Base-by-base conservation (phyloP, 257 asterid genomes). In the Nicotiana attenuata region DNA sequence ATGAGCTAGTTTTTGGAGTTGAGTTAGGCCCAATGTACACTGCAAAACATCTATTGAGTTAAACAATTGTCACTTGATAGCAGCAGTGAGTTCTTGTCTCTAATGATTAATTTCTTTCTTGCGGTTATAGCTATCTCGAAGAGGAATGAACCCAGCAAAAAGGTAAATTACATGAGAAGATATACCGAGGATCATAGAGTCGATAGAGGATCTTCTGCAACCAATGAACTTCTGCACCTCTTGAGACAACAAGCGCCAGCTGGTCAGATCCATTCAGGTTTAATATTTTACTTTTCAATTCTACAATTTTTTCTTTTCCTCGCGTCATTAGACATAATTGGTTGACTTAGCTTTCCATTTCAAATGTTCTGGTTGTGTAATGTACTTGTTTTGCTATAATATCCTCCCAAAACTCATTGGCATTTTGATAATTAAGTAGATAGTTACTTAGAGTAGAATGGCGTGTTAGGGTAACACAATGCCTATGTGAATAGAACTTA, bases 211-310 rank as follows among this genome's bases (percentile, higher is more conserved):
- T 76, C 87, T 81, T 88, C 92, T 15, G 82, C 92, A 56, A 89
- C 88, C 29, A 81, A 84, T 66, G 97, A 91, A 86, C 96, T 93
- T 86, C 85, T 91, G 76, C 92, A 88, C 67, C 82, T 91, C 80
- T 89, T 93, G 87, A 91, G 97, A 86, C 93, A 88, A 81, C 94
- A 91, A 88, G 93, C 91, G 57, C 82, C 89, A 78, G 65, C 59
- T 63, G 73, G 82, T 81, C 89, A 84, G 83, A 73, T 80, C 28
- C 86, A 73, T 87, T 83, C 87, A 7, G 86, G 84, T 90, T 68
- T 38, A 88, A 38, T 61, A 35, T 71, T 73, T 35, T 68, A 41
- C 50, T 31, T 80, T 61, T 73, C 41, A 24, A 35, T 73, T 73
- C 57, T 69, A 69, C 3, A 14, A 38, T 41, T 68, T 13, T 57